phyloP scores from a whole-genome alignment of 768 basidiomycete genomes.

The Pisolithus albus region DNA sequence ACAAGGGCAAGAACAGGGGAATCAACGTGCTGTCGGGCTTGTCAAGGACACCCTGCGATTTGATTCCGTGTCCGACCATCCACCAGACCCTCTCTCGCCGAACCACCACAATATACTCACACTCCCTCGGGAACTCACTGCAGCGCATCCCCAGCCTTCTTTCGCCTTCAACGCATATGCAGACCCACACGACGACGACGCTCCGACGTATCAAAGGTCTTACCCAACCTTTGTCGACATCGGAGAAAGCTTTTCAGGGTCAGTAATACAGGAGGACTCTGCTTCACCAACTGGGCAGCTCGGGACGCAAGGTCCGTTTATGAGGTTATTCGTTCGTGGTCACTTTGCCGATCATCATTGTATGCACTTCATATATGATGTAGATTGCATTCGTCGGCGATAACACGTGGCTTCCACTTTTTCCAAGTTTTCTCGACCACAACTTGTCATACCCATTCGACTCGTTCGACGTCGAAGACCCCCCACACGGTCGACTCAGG shows the following conservation, averaged over 20 bases:
- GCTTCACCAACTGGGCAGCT: conserved; percentile 58
- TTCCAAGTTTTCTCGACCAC: conserved; percentile 63
- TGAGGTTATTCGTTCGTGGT: not conserved
- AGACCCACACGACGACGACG: conserved; percentile 92
- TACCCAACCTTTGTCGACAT: conserved; percentile 91
- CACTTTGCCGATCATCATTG: too few species aligned
- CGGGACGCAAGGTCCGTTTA: conserved; percentile 50
- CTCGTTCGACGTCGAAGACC: conserved; percentile 97
- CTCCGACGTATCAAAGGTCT: conserved; percentile 92
- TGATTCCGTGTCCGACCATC: too few species aligned
- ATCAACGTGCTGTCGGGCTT: too few species aligned
- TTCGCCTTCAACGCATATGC: conserved; percentile 86
- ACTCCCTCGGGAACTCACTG: too few species aligned
- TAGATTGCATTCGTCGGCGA: conserved; percentile 90
- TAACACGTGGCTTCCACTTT: conserved; percentile 92
- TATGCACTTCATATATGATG: conserved; percentile 6
- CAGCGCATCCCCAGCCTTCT: too few species aligned
- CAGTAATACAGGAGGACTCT: conserved; percentile 79
- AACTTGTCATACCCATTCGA: conserved; percentile 83
- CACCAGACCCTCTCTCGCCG: too few species aligned
- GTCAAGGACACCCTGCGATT: too few species aligned
- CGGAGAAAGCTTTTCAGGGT: conserved; percentile 88
- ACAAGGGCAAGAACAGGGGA: too few species aligned
- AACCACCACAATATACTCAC: too few species aligned
- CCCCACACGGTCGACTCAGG: conserved; percentile 94